phyloP scores from a whole-genome alignment of 2,329 filamentous ascomycete genomes.

The Polytolypa hystricis region DNA sequence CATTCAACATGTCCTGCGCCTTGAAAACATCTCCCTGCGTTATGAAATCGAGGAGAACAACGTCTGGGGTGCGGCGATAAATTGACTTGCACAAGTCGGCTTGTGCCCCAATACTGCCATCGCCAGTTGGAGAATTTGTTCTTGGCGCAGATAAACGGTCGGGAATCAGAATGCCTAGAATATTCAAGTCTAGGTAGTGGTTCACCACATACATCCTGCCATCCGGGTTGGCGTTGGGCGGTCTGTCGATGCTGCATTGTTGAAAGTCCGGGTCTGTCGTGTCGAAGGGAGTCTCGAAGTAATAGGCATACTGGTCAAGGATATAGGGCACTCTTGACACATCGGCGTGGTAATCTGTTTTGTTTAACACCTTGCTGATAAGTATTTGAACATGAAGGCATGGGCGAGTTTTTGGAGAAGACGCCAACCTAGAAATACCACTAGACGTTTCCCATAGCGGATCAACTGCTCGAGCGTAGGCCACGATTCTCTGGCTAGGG shows the following conservation, averaged over 20 bases:
- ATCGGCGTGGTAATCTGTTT: slow-evolving; percentile 31
- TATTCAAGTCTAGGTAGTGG: slow-evolving; percentile 36
- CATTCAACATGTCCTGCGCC: slow-evolving; percentile 32
- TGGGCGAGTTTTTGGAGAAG: not conserved
- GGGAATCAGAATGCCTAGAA: slow-evolving; percentile 33
- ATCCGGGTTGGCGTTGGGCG: slow-evolving; percentile 24
- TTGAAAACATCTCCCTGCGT: slow-evolving; percentile 34
- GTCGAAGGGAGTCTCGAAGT: slow-evolving; percentile 37
- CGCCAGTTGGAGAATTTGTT: slow-evolving; percentile 34
- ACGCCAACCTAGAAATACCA: slow-evolving; percentile 33
- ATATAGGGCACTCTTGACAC: slow-evolving; percentile 30
- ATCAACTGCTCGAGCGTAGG: slow-evolving; percentile 34
- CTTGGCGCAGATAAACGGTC: slow-evolving; percentile 26
- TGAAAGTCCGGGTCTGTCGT: slow-evolving; percentile 30
- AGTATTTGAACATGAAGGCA: not conserved
- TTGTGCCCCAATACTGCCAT: slow-evolving; percentile 35
- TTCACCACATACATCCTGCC: slow-evolving; percentile 40
- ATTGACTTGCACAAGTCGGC: slow-evolving; percentile 26
- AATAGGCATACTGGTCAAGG: slow-evolving; percentile 33
- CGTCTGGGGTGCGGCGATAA: slow-evolving; percentile 31
- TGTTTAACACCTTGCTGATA: not conserved
- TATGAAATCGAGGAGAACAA: slow-evolving; percentile 36
- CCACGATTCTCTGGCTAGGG: slow-evolving; percentile 28
- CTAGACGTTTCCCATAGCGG: slow-evolving; percentile 28
- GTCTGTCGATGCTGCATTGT: slow-evolving; percentile 35